Evolutionary conservation across 2,329 filamentous ascomycete genomes (phyloP).

Genomic region (Fusarium brevicatenulatum): DNA sequence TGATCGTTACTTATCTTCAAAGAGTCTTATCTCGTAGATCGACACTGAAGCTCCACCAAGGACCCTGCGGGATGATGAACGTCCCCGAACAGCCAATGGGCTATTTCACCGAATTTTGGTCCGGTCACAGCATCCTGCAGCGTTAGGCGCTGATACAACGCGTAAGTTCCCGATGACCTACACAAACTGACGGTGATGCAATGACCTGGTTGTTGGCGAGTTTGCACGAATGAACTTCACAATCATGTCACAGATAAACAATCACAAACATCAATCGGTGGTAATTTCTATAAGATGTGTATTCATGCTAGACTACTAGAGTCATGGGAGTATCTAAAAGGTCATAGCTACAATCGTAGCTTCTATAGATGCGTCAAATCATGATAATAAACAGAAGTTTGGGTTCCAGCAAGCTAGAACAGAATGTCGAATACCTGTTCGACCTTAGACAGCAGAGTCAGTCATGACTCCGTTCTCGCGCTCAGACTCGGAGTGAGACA

Average conservation of each 20-base stretch:
- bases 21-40: background rate
- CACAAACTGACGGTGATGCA: background rate
- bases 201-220: accelerated
- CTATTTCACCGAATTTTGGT: background rate
- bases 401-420: background rate
- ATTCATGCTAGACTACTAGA: slow-evolving; percentile 9
- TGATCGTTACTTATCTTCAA: background rate
- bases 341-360: slow-evolving; percentile 1
- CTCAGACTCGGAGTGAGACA: slow-evolving; percentile 11
- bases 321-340: slow-evolving; percentile 12
- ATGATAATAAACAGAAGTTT: background rate
- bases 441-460: slow-evolving; percentile 12
- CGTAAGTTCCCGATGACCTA: background rate
- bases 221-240: too few species aligned
- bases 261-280: background rate
- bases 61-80: background rate
- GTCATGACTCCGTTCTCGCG: slow-evolving; percentile 15
- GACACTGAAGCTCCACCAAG: background rate
- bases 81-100: background rate
- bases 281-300: background rate
- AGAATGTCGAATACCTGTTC: background rate
- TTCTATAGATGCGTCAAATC: slow-evolving; percentile 8
- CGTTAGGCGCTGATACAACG: background rate
- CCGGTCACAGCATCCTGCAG: background rate
- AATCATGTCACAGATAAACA: too few species aligned